Base-by-base conservation (phyloP, 2,329 filamentous ascomycete species). In the Phoma herbarum region DNA sequence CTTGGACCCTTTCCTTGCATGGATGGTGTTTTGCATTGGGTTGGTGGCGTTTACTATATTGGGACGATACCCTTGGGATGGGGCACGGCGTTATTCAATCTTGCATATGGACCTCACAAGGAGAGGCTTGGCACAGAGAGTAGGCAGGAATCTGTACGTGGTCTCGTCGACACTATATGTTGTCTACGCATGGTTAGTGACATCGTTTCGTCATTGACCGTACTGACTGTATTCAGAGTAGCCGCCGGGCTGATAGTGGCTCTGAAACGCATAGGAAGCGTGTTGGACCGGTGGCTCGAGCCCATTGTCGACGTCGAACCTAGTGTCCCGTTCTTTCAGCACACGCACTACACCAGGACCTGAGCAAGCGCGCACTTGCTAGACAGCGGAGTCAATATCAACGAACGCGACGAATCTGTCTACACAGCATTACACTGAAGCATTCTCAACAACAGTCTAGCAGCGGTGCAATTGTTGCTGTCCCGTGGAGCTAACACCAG, bases 1-100 rank as follows among this genome's bases (percentile, higher is more conserved):
- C 10, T 33, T 22, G 28, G n/a, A 33, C 45, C 29, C 25, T 2
- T 37, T 18, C 20, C 16, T 46, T 39, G 50, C 50, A 52, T 52
- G 42, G 23, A 3, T 7, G 50, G 42, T 29, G 50, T 46, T 52
- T 52, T 37, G 42, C 31, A 37, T 52, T 52, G 35, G n/a, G 18
- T 31, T 28, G 25, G 18, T 12, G 50, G 50, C 50, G 50, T 52
- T 52, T 46, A 22, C 20, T 22, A 10, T 44, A 23, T 45, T 37
- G 50, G 41, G 42, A 52, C 22, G 48, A 51, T 51, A 51, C 48
- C 48, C 48, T 41, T 42, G 35, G 47, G 47, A 39, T 29, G 47
- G 37, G 31, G 18, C 23, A 33, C 20, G 37, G 48, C 25, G 48
- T 42, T 48, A 28, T 51, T 16, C 33, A 22, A 28, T 42, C 16